phyloP scores from a whole-genome alignment of 1,284 basidiomycete genomes.

The Trametes versicolor region DNA sequence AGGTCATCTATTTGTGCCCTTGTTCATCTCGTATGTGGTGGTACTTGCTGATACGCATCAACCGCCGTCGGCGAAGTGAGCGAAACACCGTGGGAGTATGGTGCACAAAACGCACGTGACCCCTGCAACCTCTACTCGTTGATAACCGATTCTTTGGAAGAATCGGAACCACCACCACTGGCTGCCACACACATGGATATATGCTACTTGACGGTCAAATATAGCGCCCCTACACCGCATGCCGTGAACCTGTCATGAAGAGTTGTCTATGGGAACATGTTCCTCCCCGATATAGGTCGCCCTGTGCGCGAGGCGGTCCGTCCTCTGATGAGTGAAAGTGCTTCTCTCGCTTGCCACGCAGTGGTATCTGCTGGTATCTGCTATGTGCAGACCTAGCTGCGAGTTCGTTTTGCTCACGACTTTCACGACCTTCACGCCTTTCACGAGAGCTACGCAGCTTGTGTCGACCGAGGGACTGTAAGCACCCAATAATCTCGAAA shows the following conservation, averaged over 20 bases:
- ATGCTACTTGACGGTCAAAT: background rate
- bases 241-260: background rate
- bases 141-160: no score
- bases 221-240: background rate
- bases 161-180: background rate
- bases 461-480: no score
- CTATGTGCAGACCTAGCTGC: background rate
- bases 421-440: background rate
- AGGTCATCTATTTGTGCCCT: no score
- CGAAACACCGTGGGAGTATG: no score
- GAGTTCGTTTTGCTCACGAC: background rate
- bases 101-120: no score
- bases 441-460: background rate
- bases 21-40: no score
- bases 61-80: no score
- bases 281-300: constrained; percentile 32
- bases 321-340: constrained; percentile 22
- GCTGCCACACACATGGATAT: background rate
- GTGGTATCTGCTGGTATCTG: background rate
- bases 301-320: constrained; percentile 27
- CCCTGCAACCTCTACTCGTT: no score
- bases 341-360: constrained; percentile 23
- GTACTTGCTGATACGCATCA: no score
- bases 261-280: constrained; percentile 13
- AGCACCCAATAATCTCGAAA: no score